Conservation (phyloP, 2,329 filamentous ascomycete genomes). For the Rutstroemia sp. region DNA sequence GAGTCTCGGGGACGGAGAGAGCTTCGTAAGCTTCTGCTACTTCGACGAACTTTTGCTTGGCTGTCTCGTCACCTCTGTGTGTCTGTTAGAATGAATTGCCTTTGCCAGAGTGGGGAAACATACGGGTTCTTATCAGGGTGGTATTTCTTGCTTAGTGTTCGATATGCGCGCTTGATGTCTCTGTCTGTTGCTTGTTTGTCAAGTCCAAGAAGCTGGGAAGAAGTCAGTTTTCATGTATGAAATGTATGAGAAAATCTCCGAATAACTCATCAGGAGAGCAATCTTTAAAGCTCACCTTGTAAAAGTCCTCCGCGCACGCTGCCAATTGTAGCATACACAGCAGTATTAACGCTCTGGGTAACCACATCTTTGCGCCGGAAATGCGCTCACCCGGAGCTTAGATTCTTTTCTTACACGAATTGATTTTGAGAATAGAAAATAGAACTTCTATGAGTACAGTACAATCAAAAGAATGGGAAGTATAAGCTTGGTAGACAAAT, state of each 20-base stretch:
- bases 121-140: constrained; percentile 98
- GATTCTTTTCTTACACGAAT: constrained; percentile 1
- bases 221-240: constrained; percentile 13
- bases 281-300: constrained; percentile 56
- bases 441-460: not conserved
- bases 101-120: constrained; percentile 30
- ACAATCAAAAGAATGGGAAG: not conserved
- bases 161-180: constrained; percentile 90
- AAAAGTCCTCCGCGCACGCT: constrained; percentile 64
- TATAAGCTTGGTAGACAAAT: not conserved
- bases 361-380: constrained; percentile 37
- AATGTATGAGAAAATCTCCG: not conserved
- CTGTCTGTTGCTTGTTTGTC: constrained; percentile 72
- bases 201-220: constrained; percentile 64
- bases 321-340: constrained; percentile 47
- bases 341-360: constrained; percentile 45
- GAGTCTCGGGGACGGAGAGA: constrained; percentile 69
- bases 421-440: not conserved
- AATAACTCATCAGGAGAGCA: not conserved
- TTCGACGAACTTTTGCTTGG: constrained; percentile 86
- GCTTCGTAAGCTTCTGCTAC: constrained; percentile 94
- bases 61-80: constrained; percentile 64
- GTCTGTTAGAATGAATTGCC: not conserved
- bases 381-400: constrained; percentile 14
- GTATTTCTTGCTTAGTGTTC: constrained; percentile 85